A percentile compares a stretch with the other conserved stretches of the same genome.
Evolutionary conservation across 768 basidiomycete species (phyloP).

Genomic region (Trametes cinnabarina): DNA sequence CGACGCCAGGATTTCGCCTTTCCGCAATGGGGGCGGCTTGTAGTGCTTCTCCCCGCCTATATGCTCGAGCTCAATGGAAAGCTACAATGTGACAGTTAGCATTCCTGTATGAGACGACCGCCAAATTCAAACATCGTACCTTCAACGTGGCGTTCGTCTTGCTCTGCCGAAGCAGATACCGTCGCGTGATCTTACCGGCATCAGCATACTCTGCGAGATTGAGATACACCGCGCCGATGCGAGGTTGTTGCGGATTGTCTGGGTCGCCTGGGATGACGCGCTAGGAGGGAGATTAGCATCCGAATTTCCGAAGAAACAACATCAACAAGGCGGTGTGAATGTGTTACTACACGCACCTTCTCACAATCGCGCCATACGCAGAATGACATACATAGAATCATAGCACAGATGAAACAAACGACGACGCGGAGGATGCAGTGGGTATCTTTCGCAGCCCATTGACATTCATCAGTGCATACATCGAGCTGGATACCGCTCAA

Average conservation of each 20-base stretch:
- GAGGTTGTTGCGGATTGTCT: constrained; percentile 53
- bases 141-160: constrained; percentile 80
- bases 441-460: no score
- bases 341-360: background rate
- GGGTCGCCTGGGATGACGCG: constrained; percentile 58
- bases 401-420: no score
- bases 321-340: background rate
- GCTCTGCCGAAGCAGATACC: constrained; percentile 67
- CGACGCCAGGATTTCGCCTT: constrained; percentile 70
- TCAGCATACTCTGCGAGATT: constrained; percentile 76
- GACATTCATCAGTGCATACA: no score
- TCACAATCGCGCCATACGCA: no score
- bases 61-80: constrained; percentile 57
- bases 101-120: background rate
- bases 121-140: constrained; percentile 35
- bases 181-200: constrained; percentile 54
- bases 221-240: constrained; percentile 63
- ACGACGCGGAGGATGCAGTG: no score
- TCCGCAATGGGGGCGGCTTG: constrained; percentile 64
- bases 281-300: constrained; percentile 30
- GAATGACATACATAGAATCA: no score
- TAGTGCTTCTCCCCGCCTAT: constrained; percentile 55
- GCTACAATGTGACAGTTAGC: constrained; percentile 32
- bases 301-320: background rate
- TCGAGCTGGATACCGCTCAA: no score